phyloP scores from a whole-genome alignment of 2,329 filamentous ascomycete genomes.

The Aspergillus clavatus region DNA sequence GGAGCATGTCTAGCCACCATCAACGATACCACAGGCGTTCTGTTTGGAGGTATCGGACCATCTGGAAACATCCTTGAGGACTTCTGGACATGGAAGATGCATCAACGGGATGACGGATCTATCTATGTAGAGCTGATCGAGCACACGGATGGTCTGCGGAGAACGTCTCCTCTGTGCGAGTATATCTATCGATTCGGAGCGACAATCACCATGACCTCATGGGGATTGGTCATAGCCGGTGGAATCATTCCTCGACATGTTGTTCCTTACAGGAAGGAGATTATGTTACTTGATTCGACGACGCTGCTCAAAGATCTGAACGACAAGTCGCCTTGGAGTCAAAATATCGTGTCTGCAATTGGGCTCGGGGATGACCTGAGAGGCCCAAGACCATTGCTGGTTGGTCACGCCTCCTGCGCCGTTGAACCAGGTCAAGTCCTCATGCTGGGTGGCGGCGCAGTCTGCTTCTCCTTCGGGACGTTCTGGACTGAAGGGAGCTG shows the following conservation, averaged over 20 bases:
- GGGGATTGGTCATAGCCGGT: constrained; percentile 49
- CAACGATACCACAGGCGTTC: constrained; percentile 52
- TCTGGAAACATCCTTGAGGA: constrained; percentile 60
- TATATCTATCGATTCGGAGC: constrained; percentile 48
- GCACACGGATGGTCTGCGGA: constrained; percentile 20
- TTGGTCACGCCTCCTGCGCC: constrained; percentile 59
- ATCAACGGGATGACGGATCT: constrained; percentile 33
- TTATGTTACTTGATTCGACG: constrained; percentile 40
- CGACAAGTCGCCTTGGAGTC: constrained; percentile 17
- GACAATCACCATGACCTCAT: constrained; percentile 43
- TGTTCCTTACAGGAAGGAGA: constrained; percentile 48
- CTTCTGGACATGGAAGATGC: constrained; percentile 61
- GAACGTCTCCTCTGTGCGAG: constrained; percentile 24
- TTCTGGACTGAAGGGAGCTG: constrained; percentile 68
- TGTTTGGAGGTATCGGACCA: constrained; percentile 66
- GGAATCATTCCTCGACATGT: constrained; percentile 42
- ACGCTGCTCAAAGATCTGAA: constrained; percentile 17
- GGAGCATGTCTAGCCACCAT: constrained; percentile 47
- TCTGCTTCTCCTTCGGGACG: constrained; percentile 86
- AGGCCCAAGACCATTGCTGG: constrained; percentile 59
- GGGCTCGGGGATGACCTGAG: constrained; percentile 22
- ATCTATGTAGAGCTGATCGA: constrained; percentile 24
- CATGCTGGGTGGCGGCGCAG: constrained; percentile 73
- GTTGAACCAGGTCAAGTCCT: constrained; percentile 50
- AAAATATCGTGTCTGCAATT: constrained; percentile 24